phyloP scores from a whole-genome alignment of 1,284 basidiomycete species.

The Mycena citricolor region DNA sequence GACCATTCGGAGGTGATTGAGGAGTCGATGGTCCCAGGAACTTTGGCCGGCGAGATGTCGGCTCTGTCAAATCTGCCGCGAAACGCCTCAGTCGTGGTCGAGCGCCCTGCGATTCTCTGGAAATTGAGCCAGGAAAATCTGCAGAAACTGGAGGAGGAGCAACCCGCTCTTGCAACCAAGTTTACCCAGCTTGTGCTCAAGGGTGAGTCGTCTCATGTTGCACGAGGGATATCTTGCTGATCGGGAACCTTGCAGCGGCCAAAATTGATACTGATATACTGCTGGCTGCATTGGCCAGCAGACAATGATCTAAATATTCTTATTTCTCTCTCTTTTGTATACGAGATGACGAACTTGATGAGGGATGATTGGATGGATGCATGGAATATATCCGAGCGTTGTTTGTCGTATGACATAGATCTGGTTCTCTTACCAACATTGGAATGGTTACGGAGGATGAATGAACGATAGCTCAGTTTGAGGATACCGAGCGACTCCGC shows the following conservation, averaged over 20 bases:
- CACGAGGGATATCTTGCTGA: background rate
- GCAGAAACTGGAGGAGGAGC: conserved; percentile 59
- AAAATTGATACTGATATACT: conserved; percentile 80
- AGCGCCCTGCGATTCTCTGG: conserved; percentile 80
- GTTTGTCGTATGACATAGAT: too few species aligned
- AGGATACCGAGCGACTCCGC: too few species aligned
- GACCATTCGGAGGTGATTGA: conserved; percentile 66
- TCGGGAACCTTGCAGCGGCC: conserved; percentile 49
- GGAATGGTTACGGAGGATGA: too few species aligned
- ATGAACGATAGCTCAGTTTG: too few species aligned
- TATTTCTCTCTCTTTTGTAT: too few species aligned
- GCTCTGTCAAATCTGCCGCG: conserved; percentile 74
- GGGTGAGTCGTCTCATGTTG: conserved; percentile 47
- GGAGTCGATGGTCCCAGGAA: conserved; percentile 92
- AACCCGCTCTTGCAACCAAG: conserved; percentile 61
- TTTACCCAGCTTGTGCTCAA: conserved; percentile 80
- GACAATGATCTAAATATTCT: conserved; percentile 41
- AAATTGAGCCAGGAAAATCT: conserved; percentile 63
- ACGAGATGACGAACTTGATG: too few species aligned
- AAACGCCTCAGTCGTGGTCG: conserved; percentile 86
- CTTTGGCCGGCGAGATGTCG: conserved; percentile 86
- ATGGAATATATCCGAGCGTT: too few species aligned
- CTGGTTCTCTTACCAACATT: too few species aligned
- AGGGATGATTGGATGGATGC: too few species aligned
- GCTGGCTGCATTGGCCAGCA: conserved; percentile 68